Conservation (phyloP, 768 basidiomycete species). For the Tricholoma hemisulphureum region DNA sequence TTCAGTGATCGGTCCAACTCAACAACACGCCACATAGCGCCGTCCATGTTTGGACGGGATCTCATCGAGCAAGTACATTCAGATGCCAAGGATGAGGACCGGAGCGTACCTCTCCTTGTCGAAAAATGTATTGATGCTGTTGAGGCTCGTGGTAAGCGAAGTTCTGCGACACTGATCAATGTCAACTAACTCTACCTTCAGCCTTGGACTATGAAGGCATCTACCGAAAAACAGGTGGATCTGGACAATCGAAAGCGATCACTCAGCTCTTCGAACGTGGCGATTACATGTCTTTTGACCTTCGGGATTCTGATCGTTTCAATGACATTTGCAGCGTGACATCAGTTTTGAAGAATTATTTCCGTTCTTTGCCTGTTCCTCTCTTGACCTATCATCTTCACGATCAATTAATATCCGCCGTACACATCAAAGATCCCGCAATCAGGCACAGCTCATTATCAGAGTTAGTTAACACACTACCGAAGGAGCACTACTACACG, state of each 20-base stretch:
- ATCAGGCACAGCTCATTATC: constrained; percentile 60
- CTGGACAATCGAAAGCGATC: constrained; percentile 87
- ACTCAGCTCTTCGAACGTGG: constrained; percentile 93
- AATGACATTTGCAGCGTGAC: constrained; percentile 98
- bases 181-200: constrained; percentile 22
- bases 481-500: constrained; percentile 86
- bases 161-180: background rate
- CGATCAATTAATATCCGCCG: constrained; percentile 81
- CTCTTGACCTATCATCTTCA: constrained; percentile 89
- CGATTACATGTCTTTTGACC: constrained; percentile 85
- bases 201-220: constrained; percentile 97
- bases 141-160: constrained; percentile 69
- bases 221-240: constrained; percentile 96
- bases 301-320: constrained; percentile 83
- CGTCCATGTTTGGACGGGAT: constrained; percentile 92
- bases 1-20: constrained; percentile 9
- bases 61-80: constrained; percentile 79
- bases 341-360: constrained; percentile 94
- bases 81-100: constrained; percentile 58
- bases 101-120: constrained; percentile 81
- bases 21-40: constrained; percentile 43
- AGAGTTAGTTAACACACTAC: constrained; percentile 74
- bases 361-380: constrained; percentile 89
- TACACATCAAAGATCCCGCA: constrained; percentile 62
- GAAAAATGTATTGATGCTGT: constrained; percentile 97